Evolutionary conservation across 2,329 filamentous ascomycete species (phyloP).

Genomic region (Ophiostoma ips): DNA sequence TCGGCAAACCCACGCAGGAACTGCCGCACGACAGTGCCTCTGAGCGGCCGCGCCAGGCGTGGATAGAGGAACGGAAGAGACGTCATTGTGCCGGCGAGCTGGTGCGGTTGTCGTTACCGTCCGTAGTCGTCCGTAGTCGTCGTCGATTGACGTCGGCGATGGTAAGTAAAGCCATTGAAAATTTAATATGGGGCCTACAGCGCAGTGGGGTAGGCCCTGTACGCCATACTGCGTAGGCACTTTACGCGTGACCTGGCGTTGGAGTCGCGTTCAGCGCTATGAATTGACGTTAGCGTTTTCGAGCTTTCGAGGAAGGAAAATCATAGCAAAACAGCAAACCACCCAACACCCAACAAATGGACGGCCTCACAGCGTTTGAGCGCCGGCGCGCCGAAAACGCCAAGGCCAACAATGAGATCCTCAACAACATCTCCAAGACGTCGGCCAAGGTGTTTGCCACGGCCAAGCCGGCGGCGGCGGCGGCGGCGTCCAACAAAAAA

Average conservation of each 20-base stretch:
- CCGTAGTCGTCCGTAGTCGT: not conserved
- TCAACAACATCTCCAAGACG: constrained; percentile 62
- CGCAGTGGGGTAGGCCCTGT: not conserved
- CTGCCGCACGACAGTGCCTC: not conserved
- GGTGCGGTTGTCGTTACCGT: not conserved
- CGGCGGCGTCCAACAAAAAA: constrained; percentile 15
- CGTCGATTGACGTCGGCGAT: not conserved
- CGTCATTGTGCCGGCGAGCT: not conserved
- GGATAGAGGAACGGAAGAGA: not conserved
- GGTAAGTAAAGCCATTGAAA: too few relatives aligned
- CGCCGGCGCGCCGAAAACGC: constrained; percentile 75
- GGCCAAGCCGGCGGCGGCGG: constrained; percentile 31
- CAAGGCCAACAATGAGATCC: constrained; percentile 64
- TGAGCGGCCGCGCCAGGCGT: not conserved
- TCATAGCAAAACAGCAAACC: too few relatives aligned
- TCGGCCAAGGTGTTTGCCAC: constrained; percentile 32
- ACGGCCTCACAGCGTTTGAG: constrained; percentile 65
- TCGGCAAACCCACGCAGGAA: not conserved
- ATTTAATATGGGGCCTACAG: not conserved
- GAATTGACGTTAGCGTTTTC: too few relatives aligned
- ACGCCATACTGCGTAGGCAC: not conserved
- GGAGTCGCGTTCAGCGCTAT: not conserved
- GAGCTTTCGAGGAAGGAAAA: too few relatives aligned
- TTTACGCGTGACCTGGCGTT: constrained; percentile 8
- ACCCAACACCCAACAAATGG: not conserved